Evolutionary conservation across 352 stramenopile genomes (phyloP).

Genomic region (Pythium phragmiticola): DNA sequence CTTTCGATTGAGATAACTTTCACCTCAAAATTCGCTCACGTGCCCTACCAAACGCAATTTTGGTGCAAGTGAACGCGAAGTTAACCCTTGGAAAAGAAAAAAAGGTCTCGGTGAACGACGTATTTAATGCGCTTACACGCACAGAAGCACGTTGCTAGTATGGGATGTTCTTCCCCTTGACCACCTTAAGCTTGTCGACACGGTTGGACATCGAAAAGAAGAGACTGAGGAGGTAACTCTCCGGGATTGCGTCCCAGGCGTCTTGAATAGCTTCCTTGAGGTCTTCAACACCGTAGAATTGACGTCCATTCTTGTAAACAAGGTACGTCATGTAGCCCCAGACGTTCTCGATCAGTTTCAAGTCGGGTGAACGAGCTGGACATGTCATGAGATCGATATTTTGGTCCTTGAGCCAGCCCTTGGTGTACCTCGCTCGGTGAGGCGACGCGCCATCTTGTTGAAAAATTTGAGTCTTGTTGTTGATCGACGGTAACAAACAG

Average conservation of each 20-base stretch:
- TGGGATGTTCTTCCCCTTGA: neutral
- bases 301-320: slow-evolving; percentile 13
- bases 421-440: neutral
- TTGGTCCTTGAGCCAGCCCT: neutral
- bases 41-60: too few species aligned
- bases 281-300: slow-evolving; percentile 10
- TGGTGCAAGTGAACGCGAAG: too few species aligned
- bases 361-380: neutral
- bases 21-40: too few species aligned
- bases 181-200: neutral
- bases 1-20: too few species aligned
- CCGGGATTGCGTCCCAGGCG: slow-evolving; percentile 2
- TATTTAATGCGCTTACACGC: neutral
- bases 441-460: neutral
- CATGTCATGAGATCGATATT: neutral
- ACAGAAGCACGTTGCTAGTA: neutral
- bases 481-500: neutral
- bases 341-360: neutral
- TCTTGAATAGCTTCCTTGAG: slow-evolving; percentile 10
- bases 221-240: neutral
- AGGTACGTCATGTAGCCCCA: slow-evolving; percentile 5
- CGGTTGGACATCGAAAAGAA: neutral
- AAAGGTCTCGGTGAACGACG: too few species aligned
- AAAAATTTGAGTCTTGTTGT: neutral
- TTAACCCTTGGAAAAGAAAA: too few species aligned